Conservation (phyloP, 2,329 filamentous ascomycete genomes). For the Diatrype stigma region DNA sequence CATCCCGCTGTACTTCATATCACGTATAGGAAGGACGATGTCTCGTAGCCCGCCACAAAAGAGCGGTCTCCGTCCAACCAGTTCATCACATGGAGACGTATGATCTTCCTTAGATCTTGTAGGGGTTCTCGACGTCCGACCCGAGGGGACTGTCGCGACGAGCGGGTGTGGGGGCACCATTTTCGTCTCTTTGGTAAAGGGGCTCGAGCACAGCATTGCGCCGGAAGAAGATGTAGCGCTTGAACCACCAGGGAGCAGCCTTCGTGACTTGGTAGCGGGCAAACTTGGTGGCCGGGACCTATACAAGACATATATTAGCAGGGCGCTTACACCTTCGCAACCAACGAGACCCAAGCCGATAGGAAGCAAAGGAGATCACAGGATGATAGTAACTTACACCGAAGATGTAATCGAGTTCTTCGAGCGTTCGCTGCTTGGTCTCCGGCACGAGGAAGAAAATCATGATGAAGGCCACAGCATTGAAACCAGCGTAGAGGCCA, state of each 20-base stretch:
- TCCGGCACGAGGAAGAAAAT: conserved; percentile 48
- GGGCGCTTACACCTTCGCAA: not conserved
- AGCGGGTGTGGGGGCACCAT: not conserved
- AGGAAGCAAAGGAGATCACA: too few species aligned
- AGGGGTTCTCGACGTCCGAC: not conserved
- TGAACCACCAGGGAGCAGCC: conserved; percentile 35
- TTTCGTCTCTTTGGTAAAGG: conserved; percentile 26
- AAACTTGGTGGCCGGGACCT: conserved; percentile 35
- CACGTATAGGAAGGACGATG: not conserved
- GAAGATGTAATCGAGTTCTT: conserved; percentile 48
- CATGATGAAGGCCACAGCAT: conserved; percentile 40
- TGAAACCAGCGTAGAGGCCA: conserved; percentile 44
- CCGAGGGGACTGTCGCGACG: not conserved
- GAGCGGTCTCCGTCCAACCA: too few species aligned
- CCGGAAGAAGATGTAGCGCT: conserved; percentile 30
- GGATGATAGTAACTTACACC: conserved; percentile 16
- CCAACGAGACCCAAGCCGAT: not conserved
- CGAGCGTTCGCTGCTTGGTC: conserved; percentile 47
- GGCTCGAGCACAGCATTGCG: conserved; percentile 22
- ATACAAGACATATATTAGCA: not conserved
- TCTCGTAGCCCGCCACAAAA: too few species aligned
- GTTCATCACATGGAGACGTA: not conserved
- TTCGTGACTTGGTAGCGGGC: conserved; percentile 35
- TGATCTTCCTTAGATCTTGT: not conserved
- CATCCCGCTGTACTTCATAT: not conserved